Base-by-base conservation (phyloP, 1,284 basidiomycete genomes). In the Trametes pubescens region DNA sequence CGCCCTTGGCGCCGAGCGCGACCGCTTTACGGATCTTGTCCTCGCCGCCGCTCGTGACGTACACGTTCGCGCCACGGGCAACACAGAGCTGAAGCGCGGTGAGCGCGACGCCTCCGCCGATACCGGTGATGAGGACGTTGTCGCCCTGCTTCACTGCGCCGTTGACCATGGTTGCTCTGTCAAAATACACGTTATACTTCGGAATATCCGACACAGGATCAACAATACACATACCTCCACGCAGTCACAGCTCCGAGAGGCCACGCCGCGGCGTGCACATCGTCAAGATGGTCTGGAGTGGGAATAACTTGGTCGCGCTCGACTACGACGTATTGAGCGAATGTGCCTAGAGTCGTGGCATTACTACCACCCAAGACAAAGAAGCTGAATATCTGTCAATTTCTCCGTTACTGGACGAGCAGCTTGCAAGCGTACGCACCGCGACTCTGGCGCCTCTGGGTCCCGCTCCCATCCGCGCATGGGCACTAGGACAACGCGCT, bases 31-130 rank as follows among this genome's bases (percentile, higher is more conserved):
- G 74, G 58, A 96, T 86, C 78, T 96, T 96, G 1, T 86, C 85
- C 22, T 84, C 78, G 46, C 76, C 86, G 1, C 92, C 86, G 63
- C 91, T 93, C 0, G 93, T 93, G n/a, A 95, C 93, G 75, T 88
- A 95, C 11, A 95, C 93, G 51, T 86, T 86, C 0, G 91, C 93
- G 9, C 93, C 92, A 69, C 84, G 85, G 0, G 91, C 93, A 1
- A 94, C 72, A 71, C 89, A 92, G 24, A 95, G 78, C 74, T 95
- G 94, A 57, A 95, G 76, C 0, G 92, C 90, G 40, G 87, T 72
- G 24, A 96, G 80, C 0, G 94, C 94, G 32, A 96, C 94, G 8
- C 94, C 94, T 13, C 94, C 89, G n/a, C 89, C 90, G 44, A 90
- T 86, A 16, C 91, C 91, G 1, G 91, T 92, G 59, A 96, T 90